Evolutionary conservation across 2,329 filamentous ascomycete genomes (phyloP), one percentile per base, ranked within the genome.

Genomic region (Metarhizium guizhouense): DNA sequence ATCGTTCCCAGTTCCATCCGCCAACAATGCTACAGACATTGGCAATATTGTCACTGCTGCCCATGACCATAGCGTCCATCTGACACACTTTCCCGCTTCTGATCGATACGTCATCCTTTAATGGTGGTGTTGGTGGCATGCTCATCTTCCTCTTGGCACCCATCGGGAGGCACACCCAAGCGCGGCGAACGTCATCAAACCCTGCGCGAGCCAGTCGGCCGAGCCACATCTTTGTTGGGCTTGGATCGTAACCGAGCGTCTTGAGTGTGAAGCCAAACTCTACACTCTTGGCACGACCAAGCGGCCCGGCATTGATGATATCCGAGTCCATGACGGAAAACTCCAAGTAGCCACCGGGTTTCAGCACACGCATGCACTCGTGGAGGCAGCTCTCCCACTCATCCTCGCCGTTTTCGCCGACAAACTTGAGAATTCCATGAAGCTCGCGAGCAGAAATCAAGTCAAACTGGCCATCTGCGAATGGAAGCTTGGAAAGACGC

Each of bases 1-100:
- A 99, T 69, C 90, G 88, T 79, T 99, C 94, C 93, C 92, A 99
- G 68, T 86, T 85, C 85, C 91, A 94, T 30, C 87, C 86, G 4
- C 90, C 94, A 1, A 93, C 83, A 45, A 97, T 74, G 20, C 92
- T 92, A 13, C 88, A 87, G 61, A 96, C 77, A 63, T 82, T 84
- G 2, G 89, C 88, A 14, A 86, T 82, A 66, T 85, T 82, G 52
- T 85, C 82, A 0, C 87, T 90, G 63, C 81, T 87, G 7, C 88
- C 88, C 61, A 70, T 73, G 0, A 83, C 76, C 67, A 82, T 78
- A 18, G 85, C 84, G 59, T 89, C 84, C 61, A 83, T 76, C 61
- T 80, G 76, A 57, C 78, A 72, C 11, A 75, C 76, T 53, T 70
- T 68, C 34, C 72, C 68, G 54, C 75, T 72, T 51, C 73, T 65